These are phyloP conservation scores for Phoenix dactylifera DNA, from an alignment of 176 grass and related monocot species.

Conservation along the genomic window DNA sequence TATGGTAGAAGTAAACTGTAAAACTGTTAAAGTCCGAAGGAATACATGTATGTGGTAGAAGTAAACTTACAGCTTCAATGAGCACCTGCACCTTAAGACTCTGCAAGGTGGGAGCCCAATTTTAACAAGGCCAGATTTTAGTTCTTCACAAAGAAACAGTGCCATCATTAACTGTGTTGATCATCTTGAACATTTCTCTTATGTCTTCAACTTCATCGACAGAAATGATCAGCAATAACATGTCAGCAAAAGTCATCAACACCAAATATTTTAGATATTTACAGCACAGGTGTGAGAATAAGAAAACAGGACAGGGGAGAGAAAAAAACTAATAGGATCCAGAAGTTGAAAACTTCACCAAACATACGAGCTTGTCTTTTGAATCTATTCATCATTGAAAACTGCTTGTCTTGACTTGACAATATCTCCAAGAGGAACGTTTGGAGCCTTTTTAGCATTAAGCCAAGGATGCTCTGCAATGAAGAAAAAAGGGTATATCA, in stretches of 20 bases:
- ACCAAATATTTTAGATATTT: slow-evolving; percentile 14
- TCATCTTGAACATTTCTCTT: slow-evolving; percentile 96
- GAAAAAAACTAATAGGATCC: too few relatives aligned
- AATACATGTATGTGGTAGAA: neutral
- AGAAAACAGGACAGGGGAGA: too few relatives aligned
- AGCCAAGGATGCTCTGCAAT: slow-evolving; percentile 76
- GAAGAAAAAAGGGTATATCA: slow-evolving; percentile 3
- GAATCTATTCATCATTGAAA: slow-evolving; percentile 98
- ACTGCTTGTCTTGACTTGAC: slow-evolving; percentile 93
- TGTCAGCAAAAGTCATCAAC: slow-evolving; percentile 7
- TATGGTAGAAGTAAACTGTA: slow-evolving; percentile 15
- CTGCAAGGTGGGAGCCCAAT: slow-evolving; percentile 82
- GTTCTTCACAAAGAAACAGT: slow-evolving; percentile 91
- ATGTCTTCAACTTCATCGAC: slow-evolving; percentile 94
- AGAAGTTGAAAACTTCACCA: neutral
- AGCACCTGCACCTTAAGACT: slow-evolving; percentile 91
- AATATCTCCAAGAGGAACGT: slow-evolving; percentile 96
- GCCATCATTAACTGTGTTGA: slow-evolving; percentile 89
- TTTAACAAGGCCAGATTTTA: slow-evolving; percentile 74
- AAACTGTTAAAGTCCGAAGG: too few relatives aligned
- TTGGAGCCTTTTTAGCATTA: slow-evolving; percentile 97
- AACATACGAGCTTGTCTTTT: slow-evolving; percentile 91
- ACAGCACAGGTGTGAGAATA: slow-evolving; percentile 1
- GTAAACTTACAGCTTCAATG: slow-evolving; percentile 85
- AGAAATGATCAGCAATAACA: slow-evolving; percentile 56